phyloP scores from a whole-genome alignment of 2,329 filamentous ascomycete genomes.

The Periconia sp. region DNA sequence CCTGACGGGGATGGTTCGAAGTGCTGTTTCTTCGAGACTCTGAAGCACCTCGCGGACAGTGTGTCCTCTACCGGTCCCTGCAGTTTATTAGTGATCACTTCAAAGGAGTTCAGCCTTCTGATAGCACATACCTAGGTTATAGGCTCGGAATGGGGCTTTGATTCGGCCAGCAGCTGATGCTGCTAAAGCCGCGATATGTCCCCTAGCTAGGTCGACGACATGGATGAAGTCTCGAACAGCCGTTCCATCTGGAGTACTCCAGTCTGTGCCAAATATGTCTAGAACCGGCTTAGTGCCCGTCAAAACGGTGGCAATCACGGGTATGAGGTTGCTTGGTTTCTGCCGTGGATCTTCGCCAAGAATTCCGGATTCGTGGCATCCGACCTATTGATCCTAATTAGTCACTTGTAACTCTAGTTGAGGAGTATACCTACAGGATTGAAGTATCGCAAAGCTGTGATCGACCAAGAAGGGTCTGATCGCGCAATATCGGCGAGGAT shows the following conservation, averaged over 20 bases:
- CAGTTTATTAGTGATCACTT: slow-evolving; percentile 15
- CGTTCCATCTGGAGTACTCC: slow-evolving; percentile 69
- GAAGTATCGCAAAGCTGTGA: slow-evolving; percentile 70
- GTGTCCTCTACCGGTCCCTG: slow-evolving; percentile 50
- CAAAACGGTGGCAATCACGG: slow-evolving; percentile 67
- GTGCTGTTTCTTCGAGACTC: slow-evolving; percentile 46
- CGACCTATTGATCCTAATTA: slow-evolving; percentile 48
- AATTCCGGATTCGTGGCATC: slow-evolving; percentile 68
- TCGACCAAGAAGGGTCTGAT: slow-evolving; percentile 67
- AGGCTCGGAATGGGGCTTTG: slow-evolving; percentile 44
- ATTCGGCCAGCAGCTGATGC: slow-evolving; percentile 40
- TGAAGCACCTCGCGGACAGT: slow-evolving; percentile 52
- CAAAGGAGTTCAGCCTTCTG: not conserved
- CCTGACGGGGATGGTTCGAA: slow-evolving; percentile 41
- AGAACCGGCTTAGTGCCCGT: slow-evolving; percentile 60
- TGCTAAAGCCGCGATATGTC: slow-evolving; percentile 66
- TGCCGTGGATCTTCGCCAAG: slow-evolving; percentile 69
- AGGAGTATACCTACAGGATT: slow-evolving; percentile 57
- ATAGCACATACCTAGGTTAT: slow-evolving; percentile 45
- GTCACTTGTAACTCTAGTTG: not conserved
- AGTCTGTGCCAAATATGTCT: slow-evolving; percentile 69
- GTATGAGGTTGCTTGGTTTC: slow-evolving; percentile 68
- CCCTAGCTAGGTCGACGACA: slow-evolving; percentile 68
- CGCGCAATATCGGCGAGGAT: slow-evolving; percentile 67
- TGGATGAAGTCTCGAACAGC: slow-evolving; percentile 73